Base-by-base conservation (phyloP, 2,329 filamentous ascomycete species). In the Mollisia scopiformis region DNA sequence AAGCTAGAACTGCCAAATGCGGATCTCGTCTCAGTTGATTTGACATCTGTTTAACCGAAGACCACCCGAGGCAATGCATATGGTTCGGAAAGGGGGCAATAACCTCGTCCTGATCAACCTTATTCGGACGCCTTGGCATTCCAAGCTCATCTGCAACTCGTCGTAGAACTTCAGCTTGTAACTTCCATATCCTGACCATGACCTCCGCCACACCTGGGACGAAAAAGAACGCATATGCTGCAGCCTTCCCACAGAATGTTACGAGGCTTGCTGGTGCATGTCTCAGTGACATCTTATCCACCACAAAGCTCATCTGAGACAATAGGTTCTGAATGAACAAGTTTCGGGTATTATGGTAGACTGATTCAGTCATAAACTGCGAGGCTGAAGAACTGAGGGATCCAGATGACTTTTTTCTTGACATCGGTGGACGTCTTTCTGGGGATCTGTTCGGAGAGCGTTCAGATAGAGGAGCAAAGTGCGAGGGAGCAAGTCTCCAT, bases 221-320 rank as follows among this genome's bases (percentile, higher is more conserved):
- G 70, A 90, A 91, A 72, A 89, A 88, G 73, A 91, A 92, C 10
- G 88, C 88, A 75, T 90, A 91, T 4, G 88, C 88, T 68, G 85
- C 86, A 4, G 88, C 87, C 73, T 90, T 91, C 53, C 88, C 89
- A 68, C 87, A 89, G 68, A 91, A 92, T 1, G 85, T 83, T 35
- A 91, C 88, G 58, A 87, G 70, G 71, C 82, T 85, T 37, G 74
- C 74, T 21, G 75, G 75, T 13, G 75, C 74, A 70, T 87, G 87
- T 61, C 87, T 81, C 67, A 88, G 78, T 6, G 88, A 89, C 87
- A 92, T 90, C 66, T 88, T 88, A 59, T 90, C 87, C 5, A 91
- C 84, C n/a, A 88, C 87, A 69, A 89, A 90, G 6, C 81, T 79
- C 82, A 91, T 87, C 65, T 91, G 89, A 27, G 87, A 82, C 35